Conservation (phyloP, 257 asterid species). For the Przewalskia tangutica region DNA sequence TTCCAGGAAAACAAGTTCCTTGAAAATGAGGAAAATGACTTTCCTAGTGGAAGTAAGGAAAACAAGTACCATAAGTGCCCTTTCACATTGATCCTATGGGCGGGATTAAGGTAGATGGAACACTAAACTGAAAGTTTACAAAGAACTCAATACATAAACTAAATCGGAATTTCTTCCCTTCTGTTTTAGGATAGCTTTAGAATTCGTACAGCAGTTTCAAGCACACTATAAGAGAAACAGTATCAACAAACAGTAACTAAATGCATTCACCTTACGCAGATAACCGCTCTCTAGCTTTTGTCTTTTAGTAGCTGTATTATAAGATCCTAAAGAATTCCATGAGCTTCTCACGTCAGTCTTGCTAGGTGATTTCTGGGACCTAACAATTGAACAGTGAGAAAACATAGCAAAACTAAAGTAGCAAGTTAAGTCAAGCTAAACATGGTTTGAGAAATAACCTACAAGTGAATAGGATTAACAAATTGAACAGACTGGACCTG, state of each 20-base stretch:
- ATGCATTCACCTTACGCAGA: background rate
- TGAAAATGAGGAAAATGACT: no score
- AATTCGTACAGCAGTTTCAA: background rate
- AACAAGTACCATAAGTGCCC: no score
- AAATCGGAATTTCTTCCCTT: background rate
- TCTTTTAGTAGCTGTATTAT: conserved; percentile 5
- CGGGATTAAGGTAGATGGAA: background rate
- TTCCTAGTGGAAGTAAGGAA: no score
- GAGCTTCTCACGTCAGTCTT: background rate
- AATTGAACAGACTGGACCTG: background rate
- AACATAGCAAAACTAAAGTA: background rate
- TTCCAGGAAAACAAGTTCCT: no score
- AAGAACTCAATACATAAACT: background rate
- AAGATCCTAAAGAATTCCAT: background rate
- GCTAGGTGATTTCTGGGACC: background rate
- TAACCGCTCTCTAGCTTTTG: conserved; percentile 10
- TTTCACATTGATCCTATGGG: background rate
- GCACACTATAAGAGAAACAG: background rate
- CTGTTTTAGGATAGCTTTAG: background rate
- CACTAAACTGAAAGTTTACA: background rate
- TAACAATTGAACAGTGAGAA: background rate
- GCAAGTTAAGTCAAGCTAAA: background rate
- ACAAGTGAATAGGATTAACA: background rate
- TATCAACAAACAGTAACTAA: background rate
- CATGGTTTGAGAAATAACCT: background rate